A percentile compares a stretch with the other conserved stretches of the same genome.
Evolutionary conservation across 208 protist genomes (phyloP).

Genomic region (Crithidia thermophila): DNA sequence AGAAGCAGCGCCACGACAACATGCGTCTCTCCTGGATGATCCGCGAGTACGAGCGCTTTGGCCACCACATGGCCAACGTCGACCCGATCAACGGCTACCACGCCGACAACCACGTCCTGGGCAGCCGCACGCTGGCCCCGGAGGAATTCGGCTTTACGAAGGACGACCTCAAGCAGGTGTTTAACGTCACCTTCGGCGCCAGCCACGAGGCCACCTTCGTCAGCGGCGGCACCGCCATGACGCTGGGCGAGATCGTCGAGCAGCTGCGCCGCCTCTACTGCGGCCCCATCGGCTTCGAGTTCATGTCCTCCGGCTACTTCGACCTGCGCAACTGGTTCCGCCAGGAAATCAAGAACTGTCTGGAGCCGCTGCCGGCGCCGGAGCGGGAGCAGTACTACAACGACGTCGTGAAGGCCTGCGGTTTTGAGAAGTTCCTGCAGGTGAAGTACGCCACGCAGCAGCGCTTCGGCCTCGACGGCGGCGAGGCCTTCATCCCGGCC

Average conservation of each 20-base stretch:
- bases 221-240: conserved; percentile 72
- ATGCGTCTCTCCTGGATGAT: conserved; percentile 93
- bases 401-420: conserved; percentile 89
- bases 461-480: conserved; percentile 97
- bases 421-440: conserved; percentile 95
- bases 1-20: conserved; percentile 86
- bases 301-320: conserved; percentile 95
- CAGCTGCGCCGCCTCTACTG: conserved; percentile 90
- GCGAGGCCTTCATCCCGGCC: conserved; percentile 96
- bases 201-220: conserved; percentile 79
- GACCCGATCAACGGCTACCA: conserved; percentile 64
- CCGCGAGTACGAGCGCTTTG: conserved; percentile 83
- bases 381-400: conserved; percentile 72
- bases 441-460: conserved; percentile 95
- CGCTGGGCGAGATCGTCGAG: conserved; percentile 74
- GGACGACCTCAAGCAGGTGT: conserved; percentile 73
- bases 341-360: conserved; percentile 83
- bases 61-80: conserved; percentile 81
- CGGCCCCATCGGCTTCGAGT: conserved; percentile 95
- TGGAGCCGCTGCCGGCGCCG: conserved; percentile 50
- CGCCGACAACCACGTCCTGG: conserved; percentile 22
- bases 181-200: conserved; percentile 82
- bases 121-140: conserved; percentile 49
- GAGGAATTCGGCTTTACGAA: conserved; percentile 83
- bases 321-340: conserved; percentile 96